These are phyloP conservation scores for Boletellus ananas DNA, from an alignment of 768 basidiomycete species.

Conservation along the genomic window DNA sequence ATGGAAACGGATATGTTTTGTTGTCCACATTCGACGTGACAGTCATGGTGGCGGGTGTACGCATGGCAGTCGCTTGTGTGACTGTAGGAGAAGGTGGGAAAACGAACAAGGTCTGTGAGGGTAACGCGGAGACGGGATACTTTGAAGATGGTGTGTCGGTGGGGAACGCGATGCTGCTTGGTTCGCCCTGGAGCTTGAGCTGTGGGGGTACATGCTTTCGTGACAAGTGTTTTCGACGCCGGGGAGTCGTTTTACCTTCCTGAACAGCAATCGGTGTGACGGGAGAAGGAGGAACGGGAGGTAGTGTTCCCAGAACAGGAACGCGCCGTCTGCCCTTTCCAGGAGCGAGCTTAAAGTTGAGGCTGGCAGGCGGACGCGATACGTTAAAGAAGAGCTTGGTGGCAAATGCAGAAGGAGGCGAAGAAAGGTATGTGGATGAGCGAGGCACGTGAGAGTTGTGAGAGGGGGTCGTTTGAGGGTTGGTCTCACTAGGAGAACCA, in stretches of 20 bases:
- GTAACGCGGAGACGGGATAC: slow-evolving; percentile 39
- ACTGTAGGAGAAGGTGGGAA: slow-evolving; percentile 76
- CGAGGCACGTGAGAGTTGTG: slow-evolving; percentile 19
- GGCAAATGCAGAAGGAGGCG: slow-evolving; percentile 52
- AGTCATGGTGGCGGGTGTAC: slow-evolving; percentile 79
- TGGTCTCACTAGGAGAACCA: slow-evolving; percentile 33
- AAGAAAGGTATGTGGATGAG: slow-evolving; percentile 8
- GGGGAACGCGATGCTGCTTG: slow-evolving; percentile 27
- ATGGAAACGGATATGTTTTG: slow-evolving; percentile 51
- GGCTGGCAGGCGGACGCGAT: slow-evolving; percentile 45
- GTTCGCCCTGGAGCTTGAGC: slow-evolving; percentile 42
- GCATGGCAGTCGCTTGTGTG: slow-evolving; percentile 42
- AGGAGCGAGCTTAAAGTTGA: slow-evolving; percentile 46
- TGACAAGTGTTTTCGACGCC: slow-evolving; percentile 47
- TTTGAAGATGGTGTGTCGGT: slow-evolving; percentile 20
- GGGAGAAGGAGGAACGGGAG: slow-evolving; percentile 73
- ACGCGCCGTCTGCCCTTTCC: slow-evolving; percentile 59
- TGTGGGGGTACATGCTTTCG: slow-evolving; percentile 55
- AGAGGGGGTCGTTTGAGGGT: slow-evolving; percentile 16
- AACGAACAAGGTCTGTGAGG: slow-evolving; percentile 82
- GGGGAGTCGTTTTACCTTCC: slow-evolving; percentile 29
- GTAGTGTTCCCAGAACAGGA: slow-evolving; percentile 55
- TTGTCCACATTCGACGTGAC: slow-evolving; percentile 58
- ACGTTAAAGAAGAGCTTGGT: slow-evolving; percentile 54
- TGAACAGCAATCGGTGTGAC: slow-evolving; percentile 48